A percentile compares a stretch with the other conserved stretches of the same genome.
Conservation (phyloP, 495 filamentous ascomycete species). For the Neurospora intermedia region DNA sequence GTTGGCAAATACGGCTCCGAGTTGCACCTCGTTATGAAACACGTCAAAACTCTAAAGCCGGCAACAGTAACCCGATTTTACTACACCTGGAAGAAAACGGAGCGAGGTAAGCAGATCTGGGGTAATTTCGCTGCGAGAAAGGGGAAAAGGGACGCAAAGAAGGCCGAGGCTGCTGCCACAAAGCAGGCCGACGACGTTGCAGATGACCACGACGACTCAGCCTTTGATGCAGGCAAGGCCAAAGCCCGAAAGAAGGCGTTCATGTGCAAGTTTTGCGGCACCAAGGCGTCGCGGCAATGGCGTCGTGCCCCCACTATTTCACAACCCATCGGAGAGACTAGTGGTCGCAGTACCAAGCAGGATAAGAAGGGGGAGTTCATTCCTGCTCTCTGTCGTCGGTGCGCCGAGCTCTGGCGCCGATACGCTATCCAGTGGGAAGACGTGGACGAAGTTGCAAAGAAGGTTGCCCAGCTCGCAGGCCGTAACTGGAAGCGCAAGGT, state of each 20-base stretch:
- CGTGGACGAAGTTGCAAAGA: conserved; percentile 86
- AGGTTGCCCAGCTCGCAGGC: conserved; percentile 70
- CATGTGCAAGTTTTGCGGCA: conserved; percentile 87
- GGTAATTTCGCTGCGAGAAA: conserved; percentile 75
- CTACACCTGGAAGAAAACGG: conserved; percentile 97
- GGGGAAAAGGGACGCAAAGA: conserved; percentile 71
- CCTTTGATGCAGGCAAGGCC: conserved; percentile 89
- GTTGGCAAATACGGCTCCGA: conserved; percentile 89
- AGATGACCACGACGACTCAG: conserved; percentile 88
- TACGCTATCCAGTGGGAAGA: conserved; percentile 96
- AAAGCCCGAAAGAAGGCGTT: conserved; percentile 66
- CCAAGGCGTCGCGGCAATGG: conserved; percentile 77
- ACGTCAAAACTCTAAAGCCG: conserved; percentile 71
- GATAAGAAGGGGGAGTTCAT: conserved; percentile 71
- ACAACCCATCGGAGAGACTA: conserved; percentile 56
- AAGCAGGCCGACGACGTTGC: conserved; percentile 87
- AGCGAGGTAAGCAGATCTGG: conserved; percentile 78
- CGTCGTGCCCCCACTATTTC: conserved; percentile 77
- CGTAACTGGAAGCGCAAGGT: conserved; percentile 78
- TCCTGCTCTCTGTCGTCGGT: conserved; percentile 78
- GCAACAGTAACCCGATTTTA: conserved; percentile 82
- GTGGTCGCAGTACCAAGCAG: conserved; percentile 46
- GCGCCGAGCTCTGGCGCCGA: conserved; percentile 83
- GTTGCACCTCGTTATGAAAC: conserved; percentile 67
- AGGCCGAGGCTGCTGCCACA: conserved; percentile 51